A percentile compares a stretch with the other conserved stretches of the same genome.
Conservation (phyloP, 257 asterid species). For the Plantago ovata region DNA sequence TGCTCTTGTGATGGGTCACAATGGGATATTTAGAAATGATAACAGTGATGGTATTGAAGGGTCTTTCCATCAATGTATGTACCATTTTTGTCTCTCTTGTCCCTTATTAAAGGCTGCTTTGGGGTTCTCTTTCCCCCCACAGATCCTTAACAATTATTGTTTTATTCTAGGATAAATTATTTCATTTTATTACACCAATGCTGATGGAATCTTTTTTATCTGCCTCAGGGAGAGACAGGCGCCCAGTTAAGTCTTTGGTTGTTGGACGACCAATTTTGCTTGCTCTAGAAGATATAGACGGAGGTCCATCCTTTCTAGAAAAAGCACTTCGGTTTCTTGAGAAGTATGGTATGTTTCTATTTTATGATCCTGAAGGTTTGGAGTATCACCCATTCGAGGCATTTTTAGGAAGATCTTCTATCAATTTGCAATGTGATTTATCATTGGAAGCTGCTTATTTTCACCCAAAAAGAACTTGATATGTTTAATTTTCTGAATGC, state of each 20-base stretch:
- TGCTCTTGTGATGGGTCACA: conserved; percentile 94
- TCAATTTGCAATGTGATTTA: no score
- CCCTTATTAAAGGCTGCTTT: conserved; percentile 14
- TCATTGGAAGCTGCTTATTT: no score
- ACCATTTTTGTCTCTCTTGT: conserved; percentile 17
- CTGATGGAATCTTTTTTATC: conserved; percentile 24
- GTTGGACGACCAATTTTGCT: conserved; percentile 95
- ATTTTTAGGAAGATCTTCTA: no score
- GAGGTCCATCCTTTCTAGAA: conserved; percentile 93
- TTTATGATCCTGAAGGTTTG: conserved; percentile 15
- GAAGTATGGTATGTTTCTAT: conserved; percentile 59
- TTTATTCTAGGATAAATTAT: conserved; percentile 4
- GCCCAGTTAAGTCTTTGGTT: conserved; percentile 81
- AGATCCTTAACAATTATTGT: conserved; percentile 1
- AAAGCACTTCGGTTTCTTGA: conserved; percentile 91
- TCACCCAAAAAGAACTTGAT: no score
- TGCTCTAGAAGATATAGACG: conserved; percentile 92
- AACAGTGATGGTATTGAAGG: conserved; percentile 65
- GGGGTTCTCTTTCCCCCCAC: conserved; percentile 9
- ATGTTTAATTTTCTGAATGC: no score
- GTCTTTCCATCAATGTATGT: conserved; percentile 75
- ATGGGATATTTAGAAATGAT: conserved; percentile 81
- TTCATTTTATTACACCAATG: conserved; percentile 14
- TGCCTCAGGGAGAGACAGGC: conserved; percentile 84
- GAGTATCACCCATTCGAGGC: conserved; percentile 4